Percentiles rank a stretch among this genome's conserved stretches.
phyloP scores from a whole-genome alignment of 2,329 filamentous ascomycete genomes.

The Tolypocladium paradoxum region DNA sequence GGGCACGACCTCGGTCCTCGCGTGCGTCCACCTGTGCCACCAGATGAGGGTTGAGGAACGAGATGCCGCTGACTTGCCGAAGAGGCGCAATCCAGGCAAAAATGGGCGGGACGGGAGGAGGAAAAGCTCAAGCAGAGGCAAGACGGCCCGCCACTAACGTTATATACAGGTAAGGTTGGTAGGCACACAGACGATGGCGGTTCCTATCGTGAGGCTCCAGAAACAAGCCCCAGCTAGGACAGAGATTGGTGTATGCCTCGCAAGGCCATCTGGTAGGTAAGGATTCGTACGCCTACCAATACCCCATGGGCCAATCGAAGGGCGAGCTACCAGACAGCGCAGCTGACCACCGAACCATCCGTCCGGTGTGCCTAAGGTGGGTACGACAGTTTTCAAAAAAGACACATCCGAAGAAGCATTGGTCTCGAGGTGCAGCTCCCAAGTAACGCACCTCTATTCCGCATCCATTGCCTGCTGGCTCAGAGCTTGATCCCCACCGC shows the following conservation, averaged over 20 bases:
- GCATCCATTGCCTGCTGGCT: neutral
- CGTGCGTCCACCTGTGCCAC: neutral
- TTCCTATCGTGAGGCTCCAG: neutral
- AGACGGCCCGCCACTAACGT: neutral
- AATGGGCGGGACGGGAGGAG: neutral
- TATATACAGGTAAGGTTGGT: neutral
- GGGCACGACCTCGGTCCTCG: neutral
- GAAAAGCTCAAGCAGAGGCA: neutral
- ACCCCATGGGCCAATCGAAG: neutral
- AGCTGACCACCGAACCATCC: no score
- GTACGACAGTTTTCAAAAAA: no score
- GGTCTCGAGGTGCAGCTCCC: neutral
- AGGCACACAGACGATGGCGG: neutral
- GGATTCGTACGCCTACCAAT: no score
- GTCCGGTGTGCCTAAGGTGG: no score
- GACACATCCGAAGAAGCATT: no score
- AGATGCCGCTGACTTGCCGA: neutral
- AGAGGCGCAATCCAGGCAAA: neutral
- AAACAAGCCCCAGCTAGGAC: neutral
- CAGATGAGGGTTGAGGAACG: neutral
- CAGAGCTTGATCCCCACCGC: neutral
- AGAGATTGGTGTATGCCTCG: neutral
- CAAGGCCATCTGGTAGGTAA: no score
- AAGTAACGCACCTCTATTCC: no score
- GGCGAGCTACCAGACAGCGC: neutral